phyloP scores from a whole-genome alignment of 805 yeast genomes.

The Danielia oregonensis region DNA sequence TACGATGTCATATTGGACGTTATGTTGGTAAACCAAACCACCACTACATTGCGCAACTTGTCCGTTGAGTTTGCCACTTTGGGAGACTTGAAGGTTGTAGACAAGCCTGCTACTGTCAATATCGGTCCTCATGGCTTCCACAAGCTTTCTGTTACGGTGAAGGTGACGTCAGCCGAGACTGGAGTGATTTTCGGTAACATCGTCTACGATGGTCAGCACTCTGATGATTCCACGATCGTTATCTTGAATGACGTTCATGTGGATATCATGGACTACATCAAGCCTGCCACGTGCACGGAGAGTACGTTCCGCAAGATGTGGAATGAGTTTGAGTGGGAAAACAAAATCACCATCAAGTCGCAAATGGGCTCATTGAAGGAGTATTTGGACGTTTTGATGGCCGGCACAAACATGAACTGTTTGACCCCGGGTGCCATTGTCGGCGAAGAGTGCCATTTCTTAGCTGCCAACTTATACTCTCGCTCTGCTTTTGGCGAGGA shows the following conservation, averaged over 20 bases:
- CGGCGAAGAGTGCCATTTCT: conserved; percentile 85
- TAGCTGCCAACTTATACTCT: conserved; percentile 92
- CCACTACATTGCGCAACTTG: conserved; percentile 81
- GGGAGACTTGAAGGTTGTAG: conserved; percentile 93
- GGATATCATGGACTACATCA: conserved; percentile 95
- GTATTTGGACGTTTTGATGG: conserved; percentile 70
- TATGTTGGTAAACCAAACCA: conserved; percentile 90
- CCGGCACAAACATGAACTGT: conserved; percentile 90
- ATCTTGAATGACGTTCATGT: conserved; percentile 92
- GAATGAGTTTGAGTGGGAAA: conserved; percentile 99
- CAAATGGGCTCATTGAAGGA: conserved; percentile 62
- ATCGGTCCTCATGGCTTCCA: conserved; percentile 98
- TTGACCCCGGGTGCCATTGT: conserved; percentile 89
- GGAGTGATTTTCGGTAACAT: conserved; percentile 98
- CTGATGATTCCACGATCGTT: conserved; percentile 84
- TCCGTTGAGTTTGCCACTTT: conserved; percentile 93
- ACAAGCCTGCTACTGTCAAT: conserved; percentile 83
- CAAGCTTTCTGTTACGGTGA: conserved; percentile 80
- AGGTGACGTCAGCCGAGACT: conserved; percentile 95
- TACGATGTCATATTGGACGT: conserved; percentile 95
- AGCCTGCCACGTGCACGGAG: conserved; percentile 90
- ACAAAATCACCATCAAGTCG: conserved; percentile 86
- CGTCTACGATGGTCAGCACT: conserved; percentile 93
- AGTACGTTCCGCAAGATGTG: conserved; percentile 94
- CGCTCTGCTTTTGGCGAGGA: conserved; percentile 95